Base-by-base conservation (phyloP, 2,329 filamentous ascomycete genomes). In the Penicillium palitans region DNA sequence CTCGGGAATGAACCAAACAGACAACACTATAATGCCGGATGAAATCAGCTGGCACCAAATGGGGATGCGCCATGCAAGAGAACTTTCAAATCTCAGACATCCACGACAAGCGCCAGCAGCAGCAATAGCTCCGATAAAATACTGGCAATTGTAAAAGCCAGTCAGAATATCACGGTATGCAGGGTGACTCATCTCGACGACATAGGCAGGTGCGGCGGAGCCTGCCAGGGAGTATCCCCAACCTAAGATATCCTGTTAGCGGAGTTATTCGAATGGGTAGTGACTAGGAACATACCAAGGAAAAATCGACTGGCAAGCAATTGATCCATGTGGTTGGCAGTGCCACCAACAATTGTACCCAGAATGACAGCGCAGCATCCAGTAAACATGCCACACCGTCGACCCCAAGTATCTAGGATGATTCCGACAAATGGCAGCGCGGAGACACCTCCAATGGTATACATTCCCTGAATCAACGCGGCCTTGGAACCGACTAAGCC, bases 121-220 rank as follows among this genome's bases (percentile, higher is more conserved):
- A 6, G 84, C 75, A 48, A 87, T 85, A 3, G 70, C 68, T 19
- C 73, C 85, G 17, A 78, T 72, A 61, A 77, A 79, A 76, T 78
- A 81, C 61, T 78, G 78, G 4, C 75, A 76, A 63, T 83, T 83
- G 69, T 79, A 84, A 62, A 87, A 79, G 41, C 84, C 87, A 0
- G 85, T 86, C 63, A 86, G 77, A 21, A 85, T 77, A 42, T 84
- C 85, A 61, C 87, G 80, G 70, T 84, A 86, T 2, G 82, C 81
- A 0, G 87, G 86, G 66, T 88, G 86, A 2, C 84, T 80, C 58
- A 87, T 79, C 69, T 89, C 87, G 42, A 85, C 83, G 17, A 83
- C 83, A 67, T 87, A 88, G 21, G 84, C 81, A 2, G 86, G 86
- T 1, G 83, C 85, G 9, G 85, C 84, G 3, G 83, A 80, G 6